Evolutionary conservation across 225 moss, liverwort and hornwort genomes (phyloP), one percentile per base, ranked within the genome.

Genomic region (Thuidium tamariscinum): DNA sequence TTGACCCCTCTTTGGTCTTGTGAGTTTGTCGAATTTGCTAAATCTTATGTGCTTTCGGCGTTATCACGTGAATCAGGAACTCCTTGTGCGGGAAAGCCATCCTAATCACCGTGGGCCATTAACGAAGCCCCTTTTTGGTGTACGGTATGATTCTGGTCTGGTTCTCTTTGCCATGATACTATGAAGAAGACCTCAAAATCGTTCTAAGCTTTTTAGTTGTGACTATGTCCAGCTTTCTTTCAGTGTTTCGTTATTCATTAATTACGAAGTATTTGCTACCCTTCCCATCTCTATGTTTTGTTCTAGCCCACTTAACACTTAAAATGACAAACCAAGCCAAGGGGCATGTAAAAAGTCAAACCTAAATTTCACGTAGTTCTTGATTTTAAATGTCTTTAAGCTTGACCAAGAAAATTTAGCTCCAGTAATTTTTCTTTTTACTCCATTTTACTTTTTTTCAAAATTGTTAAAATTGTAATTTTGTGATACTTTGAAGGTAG

Each of bases 61-160:
- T 37, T 80, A 79, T 39, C 57, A 56, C 75, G 49, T 88, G 87
- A 48, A 88, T 82, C 96, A 97, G 97, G 97, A 98, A 89, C 97
- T 98, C 79, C 92, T 98, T 68, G 92, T 93, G 85, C 92, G 96
- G n/a, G 94, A 95, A 87, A 80, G 92, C 13, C 75, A 54, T 36
- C 54, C 75, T 66, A 90, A 86, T 88, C 92, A 92, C 11, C 91
- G 88, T 66, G 97, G 97, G 46, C 94, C 92, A 93, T 20, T 75
- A 49, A 88, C 93, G 44, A 94, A 95, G 79, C 95, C 97, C 71
- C 93, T 98, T n/a, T 98, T 98, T 88, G 97, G 97, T 82, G 94
- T 98, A 87, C 94, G 97, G 97, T 97, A 89, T 23, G 94, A 81
- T 75, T 52, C 74, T 52, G 22, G 41, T 54, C 66, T 57, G 19